Base-by-base conservation (phyloP, 345 rosid genomes). In the Lumnitzera littorea region DNA sequence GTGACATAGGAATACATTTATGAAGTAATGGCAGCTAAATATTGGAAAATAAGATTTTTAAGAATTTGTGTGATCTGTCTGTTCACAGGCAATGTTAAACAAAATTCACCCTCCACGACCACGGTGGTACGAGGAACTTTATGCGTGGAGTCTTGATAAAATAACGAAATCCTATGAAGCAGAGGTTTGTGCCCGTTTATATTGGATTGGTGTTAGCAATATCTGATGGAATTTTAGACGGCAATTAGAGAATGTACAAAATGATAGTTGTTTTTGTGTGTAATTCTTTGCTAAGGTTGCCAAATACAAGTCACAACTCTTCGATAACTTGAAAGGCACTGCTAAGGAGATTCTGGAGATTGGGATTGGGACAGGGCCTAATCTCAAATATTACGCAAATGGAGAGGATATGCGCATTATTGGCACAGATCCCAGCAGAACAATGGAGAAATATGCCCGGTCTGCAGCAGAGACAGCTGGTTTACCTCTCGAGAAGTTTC, bases 301-400 rank as follows among this genome's bases (percentile, higher is more conserved):
- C 29, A 72, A 58, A 63, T 89, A 78, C 75, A 89, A 87, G 73
- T 71, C 72, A 51, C 68, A 67, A 64, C 76, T 89, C 48, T 89
- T 92, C 71, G 55, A 31, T 51, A 76, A 72, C 14, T 67, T 91
- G 77, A 80, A 71, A 24, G 89, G 92, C 20, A 79, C 80, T 66
- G 85, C 81, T 24, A 71, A 78, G 76, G 76, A 70, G 51, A 80
- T 87, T 46, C 63, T 91, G 77, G 96, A 91, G 83, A 78, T 91
- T 64, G 98, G 96, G 9, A 75, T 85, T 57, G 96, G 98, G 13
- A 80, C 98, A 8, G 96, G 91, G 57, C 95, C 98, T 2, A 87
- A 92, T 64, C 82, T 92, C 74, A 80, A 68, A 41, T 92, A 85
- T 66, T 85, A 85, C 73, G 78, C 86, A 2, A 20, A 36, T 61